Evolutionary conservation across 2,329 filamentous ascomycete genomes (phyloP), one percentile per base, ranked within the genome.

Genomic region (Colletotrichum salicis): DNA sequence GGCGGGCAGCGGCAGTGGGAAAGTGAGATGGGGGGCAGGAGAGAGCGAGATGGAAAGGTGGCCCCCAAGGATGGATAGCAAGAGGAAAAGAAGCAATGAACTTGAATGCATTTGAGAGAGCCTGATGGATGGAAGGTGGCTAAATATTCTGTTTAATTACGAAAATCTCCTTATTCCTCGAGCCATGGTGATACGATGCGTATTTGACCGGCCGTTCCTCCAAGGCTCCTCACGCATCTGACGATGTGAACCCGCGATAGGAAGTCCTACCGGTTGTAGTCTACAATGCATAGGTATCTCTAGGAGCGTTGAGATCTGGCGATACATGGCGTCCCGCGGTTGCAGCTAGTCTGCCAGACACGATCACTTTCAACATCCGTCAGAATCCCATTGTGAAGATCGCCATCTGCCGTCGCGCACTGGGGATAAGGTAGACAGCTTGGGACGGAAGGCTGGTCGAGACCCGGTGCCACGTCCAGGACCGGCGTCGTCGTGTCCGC

Each of bases 71-170:
- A 74, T 71, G 73, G 73, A 71, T 66, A 73, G 73, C 64, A 68
- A 69, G 66, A 72, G 69, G 71, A 67, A 73, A 74, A 67, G 71
- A 73, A 67, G 63, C 72, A 64, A 73, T 70, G 70, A 73, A 70
- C 71, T 70, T 73, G 59, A 64, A 73, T 72, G 69, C 70, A 72
- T 62, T 72, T 72, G 69, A 64, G 72, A 72, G 68, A 68, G 64
- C 52, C 48, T 41, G 64, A 67, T 59, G 62, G 71, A 70, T 56
- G 67, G 60, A 68, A 64, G 71, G 73, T 58, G 73, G 73, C 58
- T 67, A 56, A 60, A 74, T 74, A 74, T 69, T 68, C 61, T 73
- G 71, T 73, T 71, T 74, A 74, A 74, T 74, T 71, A 74, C 64
- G 73, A 74, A 71, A 74, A 64, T 73, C 55, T 71, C 69, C 59